Evolutionary conservation across 106 monocot species (phyloP), one percentile per base, ranked within the genome.

Genomic region (Hemerocallis citrina): DNA sequence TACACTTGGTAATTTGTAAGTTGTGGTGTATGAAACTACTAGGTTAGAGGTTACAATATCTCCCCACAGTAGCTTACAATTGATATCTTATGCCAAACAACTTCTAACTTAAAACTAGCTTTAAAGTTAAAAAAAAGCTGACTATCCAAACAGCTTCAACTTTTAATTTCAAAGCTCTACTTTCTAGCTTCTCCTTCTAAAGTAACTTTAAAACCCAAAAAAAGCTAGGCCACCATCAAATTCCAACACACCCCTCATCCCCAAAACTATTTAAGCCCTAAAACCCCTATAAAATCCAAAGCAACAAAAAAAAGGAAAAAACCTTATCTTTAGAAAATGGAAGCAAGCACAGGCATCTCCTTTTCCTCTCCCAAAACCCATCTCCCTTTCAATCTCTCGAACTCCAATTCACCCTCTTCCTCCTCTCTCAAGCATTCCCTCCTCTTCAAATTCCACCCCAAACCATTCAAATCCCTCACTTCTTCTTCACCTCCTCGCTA

Each of bases 361-460:
- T 76, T 80, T 60, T 68, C 72, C 8, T 73, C 80, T 40, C 74
- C 77, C 25, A 81, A 71, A 67, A 36, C 73, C 51, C 77, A 67
- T 51, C 63, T 71, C 64, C 70, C 57, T 7, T 72, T 72, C 65
- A 61, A 47, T 34, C 70, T 67, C 55, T 62, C 30, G 61, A 63
- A 36, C 65, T 70, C 74, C 19, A 33, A 28, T 34, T 56, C 64
- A 39, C 39, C 74, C 11, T 61, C 59, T 15, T 48, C 74, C 62
- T 35, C 55, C 7, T 29, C 68, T 57, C 44, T 2, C 1, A 25
- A 65, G 37, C 75, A 48, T 32, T 22, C 67, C 17, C 69, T 41
- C 30, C 0, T 68, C 63, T 5, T 75, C 13, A 68, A 38, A n/a
- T 58, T 70, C 49, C 70, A 19, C 1, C 49, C 62, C 19, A 77